phyloP scores from a whole-genome alignment of 768 basidiomycete genomes.

The Gloeophyllum trabeum region DNA sequence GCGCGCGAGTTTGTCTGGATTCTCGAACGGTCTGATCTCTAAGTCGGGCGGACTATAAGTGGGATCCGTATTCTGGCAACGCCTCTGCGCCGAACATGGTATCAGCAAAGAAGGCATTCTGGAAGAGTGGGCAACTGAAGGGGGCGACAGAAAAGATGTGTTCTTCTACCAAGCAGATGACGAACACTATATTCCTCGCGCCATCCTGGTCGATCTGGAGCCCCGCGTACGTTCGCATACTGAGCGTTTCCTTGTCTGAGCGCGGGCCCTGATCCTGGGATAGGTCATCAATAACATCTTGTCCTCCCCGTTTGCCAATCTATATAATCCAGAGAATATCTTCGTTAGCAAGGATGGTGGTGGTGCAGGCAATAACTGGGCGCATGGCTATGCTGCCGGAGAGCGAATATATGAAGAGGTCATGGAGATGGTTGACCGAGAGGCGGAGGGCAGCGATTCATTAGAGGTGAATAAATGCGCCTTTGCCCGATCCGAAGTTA shows the following conservation, averaged over 20 bases:
- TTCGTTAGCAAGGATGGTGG: conserved; percentile 94
- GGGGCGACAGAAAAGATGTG: conserved; percentile 94
- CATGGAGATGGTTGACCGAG: conserved; percentile 98
- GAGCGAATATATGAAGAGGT: conserved; percentile 91
- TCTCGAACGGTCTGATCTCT: conserved; percentile 9
- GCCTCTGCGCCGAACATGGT: conserved; percentile 95
- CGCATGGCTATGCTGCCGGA: conserved; percentile 85
- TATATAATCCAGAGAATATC: conserved; percentile 98
- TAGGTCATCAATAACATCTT: conserved; percentile 97
- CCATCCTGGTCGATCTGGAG: conserved; percentile 93
- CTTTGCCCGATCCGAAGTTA: neutral
- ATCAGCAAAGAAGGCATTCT: conserved; percentile 93
- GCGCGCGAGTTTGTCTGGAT: conserved; percentile 17
- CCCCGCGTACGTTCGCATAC: conserved; percentile 58
- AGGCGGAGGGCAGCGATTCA: conserved; percentile 95
- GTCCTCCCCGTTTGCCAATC: conserved; percentile 72
- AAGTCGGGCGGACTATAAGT: conserved; percentile 35
- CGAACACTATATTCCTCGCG: conserved; percentile 96
- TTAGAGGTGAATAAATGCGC: conserved; percentile 55
- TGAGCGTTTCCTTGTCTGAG: neutral
- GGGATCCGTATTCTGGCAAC: conserved; percentile 97
- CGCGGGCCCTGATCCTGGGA: neutral
- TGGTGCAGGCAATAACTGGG: conserved; percentile 99
- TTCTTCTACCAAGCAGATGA: conserved; percentile 99
- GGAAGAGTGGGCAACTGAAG: conserved; percentile 94